Conservation (phyloP, 176 grass and related monocot species). For the sorghum (Sorghum bicolor) region DNA sequence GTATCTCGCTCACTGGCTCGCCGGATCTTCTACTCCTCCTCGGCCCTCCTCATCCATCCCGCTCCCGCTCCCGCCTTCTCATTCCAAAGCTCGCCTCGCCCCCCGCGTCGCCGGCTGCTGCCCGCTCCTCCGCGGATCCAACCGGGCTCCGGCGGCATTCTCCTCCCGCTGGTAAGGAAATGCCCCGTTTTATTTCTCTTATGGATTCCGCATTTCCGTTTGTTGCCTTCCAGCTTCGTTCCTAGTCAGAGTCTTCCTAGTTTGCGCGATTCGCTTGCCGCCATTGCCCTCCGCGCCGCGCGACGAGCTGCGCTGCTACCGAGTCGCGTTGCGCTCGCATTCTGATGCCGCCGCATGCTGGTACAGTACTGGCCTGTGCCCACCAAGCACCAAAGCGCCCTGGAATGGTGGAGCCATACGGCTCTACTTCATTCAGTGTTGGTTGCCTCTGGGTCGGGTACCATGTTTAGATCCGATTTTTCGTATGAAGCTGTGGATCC, state of each 20-base stretch:
- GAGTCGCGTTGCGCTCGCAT: too few relatives aligned
- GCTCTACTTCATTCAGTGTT: neutral
- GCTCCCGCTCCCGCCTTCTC: constrained; percentile 5
- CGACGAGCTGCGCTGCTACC: neutral
- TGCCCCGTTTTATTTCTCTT: neutral
- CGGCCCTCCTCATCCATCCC: neutral
- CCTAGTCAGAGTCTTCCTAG: neutral
- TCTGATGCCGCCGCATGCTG: too few relatives aligned
- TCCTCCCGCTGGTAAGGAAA: neutral
- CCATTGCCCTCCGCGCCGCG: neutral
- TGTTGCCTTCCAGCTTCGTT: neutral
- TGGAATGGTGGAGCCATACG: neutral
- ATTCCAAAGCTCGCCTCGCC: neutral
- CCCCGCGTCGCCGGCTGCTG: neutral
- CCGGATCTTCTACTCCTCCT: constrained; percentile 13
- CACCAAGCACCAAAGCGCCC: neutral
- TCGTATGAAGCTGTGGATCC: neutral
- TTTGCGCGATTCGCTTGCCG: neutral
- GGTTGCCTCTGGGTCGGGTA: neutral
- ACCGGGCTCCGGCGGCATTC: neutral
- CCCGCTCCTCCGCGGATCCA: neutral
- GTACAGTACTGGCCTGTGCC: too few relatives aligned
- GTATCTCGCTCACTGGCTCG: neutral
- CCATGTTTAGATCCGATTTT: neutral
- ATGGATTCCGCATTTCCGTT: neutral